Percentiles rank a stretch among this genome's conserved stretches.
Conservation (phyloP, 2,329 filamentous ascomycete species). For the Colletotrichum coccodes region DNA sequence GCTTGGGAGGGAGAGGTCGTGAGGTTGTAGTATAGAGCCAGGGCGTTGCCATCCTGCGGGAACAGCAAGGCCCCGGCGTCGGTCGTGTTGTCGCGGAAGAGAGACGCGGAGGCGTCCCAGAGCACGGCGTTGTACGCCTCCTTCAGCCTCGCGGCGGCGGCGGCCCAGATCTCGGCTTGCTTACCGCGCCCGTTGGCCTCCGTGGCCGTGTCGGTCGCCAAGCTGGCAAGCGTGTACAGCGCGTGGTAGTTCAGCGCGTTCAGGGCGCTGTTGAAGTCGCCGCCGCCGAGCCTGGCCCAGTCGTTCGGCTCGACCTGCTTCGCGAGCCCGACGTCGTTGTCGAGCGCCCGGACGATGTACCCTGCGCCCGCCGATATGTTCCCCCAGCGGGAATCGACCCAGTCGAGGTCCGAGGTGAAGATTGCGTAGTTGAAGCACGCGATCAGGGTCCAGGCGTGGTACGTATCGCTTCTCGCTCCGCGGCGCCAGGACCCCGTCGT, state of each 20-base stretch:
- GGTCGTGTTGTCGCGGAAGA: constrained; percentile 59
- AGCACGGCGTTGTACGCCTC: constrained; percentile 55
- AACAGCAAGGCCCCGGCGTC: constrained; percentile 49
- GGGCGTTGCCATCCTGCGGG: constrained; percentile 61
- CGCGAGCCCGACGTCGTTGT: constrained; percentile 30
- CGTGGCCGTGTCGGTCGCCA: constrained; percentile 31
- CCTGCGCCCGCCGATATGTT: constrained; percentile 48
- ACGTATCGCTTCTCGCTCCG: constrained; percentile 35
- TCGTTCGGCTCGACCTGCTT: constrained; percentile 38
- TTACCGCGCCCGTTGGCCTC: constrained; percentile 1
- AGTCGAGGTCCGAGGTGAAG: constrained; percentile 54
- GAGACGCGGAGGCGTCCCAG: constrained; percentile 53
- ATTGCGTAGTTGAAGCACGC: constrained; percentile 62
- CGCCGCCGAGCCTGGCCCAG: constrained; percentile 42
- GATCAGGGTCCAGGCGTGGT: constrained; percentile 58
- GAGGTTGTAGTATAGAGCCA: constrained; percentile 50
- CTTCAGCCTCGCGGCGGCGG: constrained; percentile 26
- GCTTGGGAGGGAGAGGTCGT: constrained; percentile 29
- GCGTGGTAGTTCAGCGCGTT: constrained; percentile 45
- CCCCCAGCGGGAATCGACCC: constrained; percentile 53
- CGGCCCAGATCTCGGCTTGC: constrained; percentile 25
- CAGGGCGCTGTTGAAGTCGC: constrained; percentile 43
- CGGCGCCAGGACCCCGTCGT: constrained; percentile 34
- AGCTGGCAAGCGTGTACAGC: constrained; percentile 35
- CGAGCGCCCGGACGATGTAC: constrained; percentile 31